Conservation (phyloP, 495 filamentous ascomycete genomes). For the Hypomontagnella submonticulosa region DNA sequence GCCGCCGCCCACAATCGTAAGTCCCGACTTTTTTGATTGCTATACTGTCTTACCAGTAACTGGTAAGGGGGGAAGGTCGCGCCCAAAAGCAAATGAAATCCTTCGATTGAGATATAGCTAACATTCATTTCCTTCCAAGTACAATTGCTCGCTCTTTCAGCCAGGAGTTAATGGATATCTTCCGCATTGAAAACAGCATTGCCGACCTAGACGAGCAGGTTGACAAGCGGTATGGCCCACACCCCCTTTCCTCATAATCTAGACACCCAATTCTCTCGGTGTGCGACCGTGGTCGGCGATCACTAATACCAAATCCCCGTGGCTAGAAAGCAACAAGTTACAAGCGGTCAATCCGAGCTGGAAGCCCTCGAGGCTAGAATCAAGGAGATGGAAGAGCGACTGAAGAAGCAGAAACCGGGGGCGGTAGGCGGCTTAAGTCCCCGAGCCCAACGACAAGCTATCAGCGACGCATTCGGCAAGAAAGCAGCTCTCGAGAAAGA, state of each 20-base stretch:
- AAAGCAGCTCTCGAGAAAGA: slow-evolving; percentile 42
- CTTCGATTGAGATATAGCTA: slow-evolving; percentile 6
- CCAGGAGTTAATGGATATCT: slow-evolving; percentile 85
- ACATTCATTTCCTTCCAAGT: slow-evolving; percentile 57
- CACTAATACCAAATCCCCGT: slow-evolving; percentile 20
- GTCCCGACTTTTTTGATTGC: slow-evolving; percentile 49
- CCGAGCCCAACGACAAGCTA: slow-evolving; percentile 48
- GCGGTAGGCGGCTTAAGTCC: slow-evolving; percentile 43
- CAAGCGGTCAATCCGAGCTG: slow-evolving; percentile 78
- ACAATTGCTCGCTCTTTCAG: slow-evolving; percentile 91
- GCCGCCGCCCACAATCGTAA: slow-evolving; percentile 82
- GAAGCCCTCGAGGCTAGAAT: slow-evolving; percentile 85
- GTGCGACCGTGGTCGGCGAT: slow-evolving; percentile 11
- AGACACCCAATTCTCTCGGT: slow-evolving; percentile 1
- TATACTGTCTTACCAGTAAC: not conserved
- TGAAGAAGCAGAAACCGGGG: slow-evolving; percentile 61
- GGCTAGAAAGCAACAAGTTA: slow-evolving; percentile 73
- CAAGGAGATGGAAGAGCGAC: slow-evolving; percentile 82
- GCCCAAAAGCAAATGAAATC: not conserved
- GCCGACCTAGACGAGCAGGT: slow-evolving; percentile 80
- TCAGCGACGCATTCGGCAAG: slow-evolving; percentile 47
- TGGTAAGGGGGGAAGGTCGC: slow-evolving; percentile 1
- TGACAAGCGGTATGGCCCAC: slow-evolving; percentile 79
- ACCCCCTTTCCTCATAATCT: slow-evolving; percentile 18
- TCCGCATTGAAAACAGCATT: slow-evolving; percentile 82